Conservation (phyloP, 495 filamentous ascomycete genomes). For the Daldinia grandis region DNA sequence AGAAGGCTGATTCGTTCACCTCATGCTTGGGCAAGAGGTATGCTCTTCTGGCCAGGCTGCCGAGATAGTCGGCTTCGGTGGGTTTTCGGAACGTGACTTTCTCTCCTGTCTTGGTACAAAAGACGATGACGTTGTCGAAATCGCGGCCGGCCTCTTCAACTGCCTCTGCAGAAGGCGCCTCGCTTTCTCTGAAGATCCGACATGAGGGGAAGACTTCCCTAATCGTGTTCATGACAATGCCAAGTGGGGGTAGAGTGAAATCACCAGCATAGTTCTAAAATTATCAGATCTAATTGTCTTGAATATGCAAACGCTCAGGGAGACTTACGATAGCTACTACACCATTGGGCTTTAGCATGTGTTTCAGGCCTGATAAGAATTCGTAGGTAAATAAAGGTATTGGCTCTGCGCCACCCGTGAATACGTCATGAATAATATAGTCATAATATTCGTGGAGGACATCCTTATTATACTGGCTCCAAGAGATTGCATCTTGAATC, state of each 20-base stretch:
- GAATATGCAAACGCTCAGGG: neutral
- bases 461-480: conserved; percentile 65
- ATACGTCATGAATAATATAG: conserved; percentile 98
- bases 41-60: conserved; percentile 70
- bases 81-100: conserved; percentile 74
- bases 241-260: conserved; percentile 73
- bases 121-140: conserved; percentile 90
- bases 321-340: conserved; percentile 85
- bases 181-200: conserved; percentile 81
- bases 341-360: conserved; percentile 77
- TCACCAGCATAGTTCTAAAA: conserved; percentile 95
- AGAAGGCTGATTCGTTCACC: conserved; percentile 64
- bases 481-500: conserved; percentile 82
- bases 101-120: conserved; percentile 65
- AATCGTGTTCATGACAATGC: conserved; percentile 77
- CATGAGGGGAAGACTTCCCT: conserved; percentile 76
- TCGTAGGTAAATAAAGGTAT: conserved; percentile 85
- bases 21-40: conserved; percentile 80
- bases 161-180: conserved; percentile 56
- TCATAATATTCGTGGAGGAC: conserved; percentile 65
- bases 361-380: conserved; percentile 73
- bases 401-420: conserved; percentile 94
- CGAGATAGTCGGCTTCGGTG: conserved; percentile 70
- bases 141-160: conserved; percentile 60
- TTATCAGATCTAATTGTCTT: conserved; percentile 9